Evolutionary conservation across 2,329 filamentous ascomycete genomes (phyloP), one percentile per base, ranked within the genome.

Genomic region (Phaeosphaeria sp.): DNA sequence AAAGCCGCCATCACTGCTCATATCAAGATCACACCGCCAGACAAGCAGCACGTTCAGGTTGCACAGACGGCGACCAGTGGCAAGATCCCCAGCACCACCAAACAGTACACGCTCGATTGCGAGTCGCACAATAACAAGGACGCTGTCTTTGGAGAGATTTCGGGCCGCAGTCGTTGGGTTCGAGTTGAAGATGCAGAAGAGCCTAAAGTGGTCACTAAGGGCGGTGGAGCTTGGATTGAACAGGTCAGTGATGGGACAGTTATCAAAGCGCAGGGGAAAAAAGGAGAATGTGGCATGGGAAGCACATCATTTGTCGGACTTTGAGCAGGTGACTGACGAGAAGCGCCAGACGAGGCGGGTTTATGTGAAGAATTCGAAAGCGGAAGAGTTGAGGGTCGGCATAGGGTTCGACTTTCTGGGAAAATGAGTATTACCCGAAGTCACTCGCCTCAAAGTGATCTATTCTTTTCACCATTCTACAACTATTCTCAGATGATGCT

Each of bases 41-140:
- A 60, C 36, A 1, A 52, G 25, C 39, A 56, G 44, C 51, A 64
- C 18, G 58, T 65, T 41, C 52, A 52, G 1, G 58, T 62, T 52
- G 55, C 58, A 3, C 61, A 64, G 27, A 60, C 58, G 13, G 50
- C 62, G 9, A 62, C 56, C 0, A 56, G 52, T 23, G 57, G 58
- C 6, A 66, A 62, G 22, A 57, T 62, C 11, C 59, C 61, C 1
- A 59, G 59, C 11, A 66, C 52, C 3, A 61, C 55, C 2, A 59
- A 66, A 36, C 42, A 59, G 3, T 62, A 62, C 21, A 60, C 51
- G 1, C 47, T 63, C 6, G 50, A 61, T 42, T 63, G 56, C 43
- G 55, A 59, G 42, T 66, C 57, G 63, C 54, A 52, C 36, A 63
- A 44, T 20, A 61, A 64, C n/a, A 41, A 63, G 9, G 56, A 66